Percentiles rank a stretch among this genome's conserved stretches.
These are phyloP conservation scores for Neostapfia colusana DNA, from an alignment of 176 grass and related monocot genomes.

Conservation along the genomic window DNA sequence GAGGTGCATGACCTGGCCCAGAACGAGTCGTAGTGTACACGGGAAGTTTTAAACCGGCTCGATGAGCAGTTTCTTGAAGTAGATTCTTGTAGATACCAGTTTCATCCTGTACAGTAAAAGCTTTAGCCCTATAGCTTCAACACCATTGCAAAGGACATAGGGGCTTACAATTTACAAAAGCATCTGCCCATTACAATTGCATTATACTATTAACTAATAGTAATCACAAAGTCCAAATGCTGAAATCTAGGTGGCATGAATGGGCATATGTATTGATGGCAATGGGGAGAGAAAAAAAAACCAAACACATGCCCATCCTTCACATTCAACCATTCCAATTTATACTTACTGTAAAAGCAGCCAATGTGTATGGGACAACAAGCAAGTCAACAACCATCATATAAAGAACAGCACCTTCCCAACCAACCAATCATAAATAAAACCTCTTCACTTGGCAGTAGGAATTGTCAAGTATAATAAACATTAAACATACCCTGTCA, in stretches of 20 bases:
- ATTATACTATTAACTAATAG: conserved; percentile 9
- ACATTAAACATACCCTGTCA: conserved; percentile 41
- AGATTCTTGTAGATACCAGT: conserved; percentile 98
- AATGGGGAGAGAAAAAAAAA: not conserved
- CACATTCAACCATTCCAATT: conserved; percentile 33
- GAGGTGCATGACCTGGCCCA: conserved; percentile 84
- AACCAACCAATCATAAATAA: conserved; percentile 48
- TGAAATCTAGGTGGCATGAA: conserved; percentile 36
- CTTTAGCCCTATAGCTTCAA: conserved; percentile 26
- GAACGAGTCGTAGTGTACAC: conserved; percentile 82
- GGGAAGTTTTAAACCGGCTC: conserved; percentile 81
- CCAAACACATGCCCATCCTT: conserved; percentile 14
- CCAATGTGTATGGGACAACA: conserved; percentile 24
- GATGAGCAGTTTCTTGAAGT: conserved; percentile 93
- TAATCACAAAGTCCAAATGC: conserved; percentile 17
- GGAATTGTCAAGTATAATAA: conserved; percentile 44
- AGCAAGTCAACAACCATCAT: conserved; percentile 57
- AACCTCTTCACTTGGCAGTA: conserved; percentile 25
- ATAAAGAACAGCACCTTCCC: conserved; percentile 41
- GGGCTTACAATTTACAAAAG: not conserved
- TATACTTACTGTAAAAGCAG: conserved; percentile 32
- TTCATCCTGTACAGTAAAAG: conserved; percentile 71
- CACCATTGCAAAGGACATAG: conserved; percentile 18
- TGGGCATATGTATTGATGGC: conserved; percentile 20
- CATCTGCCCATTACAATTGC: conserved; percentile 12